phyloP scores from a whole-genome alignment of 768 basidiomycete genomes.

The Scleroderma bovista region DNA sequence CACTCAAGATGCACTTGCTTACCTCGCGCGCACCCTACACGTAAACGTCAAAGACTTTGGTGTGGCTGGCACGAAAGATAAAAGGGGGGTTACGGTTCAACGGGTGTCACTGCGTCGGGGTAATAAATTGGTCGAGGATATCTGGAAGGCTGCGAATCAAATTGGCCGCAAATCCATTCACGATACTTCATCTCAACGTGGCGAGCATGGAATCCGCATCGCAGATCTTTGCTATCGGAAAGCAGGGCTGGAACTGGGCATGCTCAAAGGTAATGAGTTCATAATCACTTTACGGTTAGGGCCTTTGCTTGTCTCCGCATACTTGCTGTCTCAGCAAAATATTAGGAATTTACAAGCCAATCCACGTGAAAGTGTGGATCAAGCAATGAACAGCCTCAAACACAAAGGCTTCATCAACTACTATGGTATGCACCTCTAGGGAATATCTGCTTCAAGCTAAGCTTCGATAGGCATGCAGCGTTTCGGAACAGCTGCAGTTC shows the following conservation, averaged over 20 bases:
- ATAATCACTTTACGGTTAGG: slow-evolving; percentile 84
- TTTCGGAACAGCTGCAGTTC: slow-evolving; percentile 94
- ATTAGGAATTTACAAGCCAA: slow-evolving; percentile 80
- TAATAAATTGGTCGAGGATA: slow-evolving; percentile 71
- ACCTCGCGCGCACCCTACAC: slow-evolving; percentile 75
- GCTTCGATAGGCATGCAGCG: slow-evolving; percentile 83
- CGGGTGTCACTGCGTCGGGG: slow-evolving; percentile 76
- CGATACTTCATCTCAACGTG: slow-evolving; percentile 63
- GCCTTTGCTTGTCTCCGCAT: slow-evolving; percentile 11
- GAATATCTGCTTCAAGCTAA: slow-evolving; percentile 3
- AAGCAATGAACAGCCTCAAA: slow-evolving; percentile 73
- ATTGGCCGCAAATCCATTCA: slow-evolving; percentile 50
- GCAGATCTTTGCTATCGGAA: slow-evolving; percentile 85
- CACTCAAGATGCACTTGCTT: slow-evolving; percentile 86
- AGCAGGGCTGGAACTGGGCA: slow-evolving; percentile 81
- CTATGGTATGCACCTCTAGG: slow-evolving; percentile 55
- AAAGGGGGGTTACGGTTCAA: slow-evolving; percentile 94
- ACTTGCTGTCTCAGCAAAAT: not conserved
- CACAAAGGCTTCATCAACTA: slow-evolving; percentile 94
- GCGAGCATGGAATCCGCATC: slow-evolving; percentile 85
- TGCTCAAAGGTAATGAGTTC: slow-evolving; percentile 95
- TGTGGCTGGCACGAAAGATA: slow-evolving; percentile 96
- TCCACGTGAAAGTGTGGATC: slow-evolving; percentile 64
- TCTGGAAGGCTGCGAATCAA: slow-evolving; percentile 81
- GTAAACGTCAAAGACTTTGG: slow-evolving; percentile 75